Base-by-base conservation (phyloP, 768 basidiomycete species). In the Pisolithus marmoratus region DNA sequence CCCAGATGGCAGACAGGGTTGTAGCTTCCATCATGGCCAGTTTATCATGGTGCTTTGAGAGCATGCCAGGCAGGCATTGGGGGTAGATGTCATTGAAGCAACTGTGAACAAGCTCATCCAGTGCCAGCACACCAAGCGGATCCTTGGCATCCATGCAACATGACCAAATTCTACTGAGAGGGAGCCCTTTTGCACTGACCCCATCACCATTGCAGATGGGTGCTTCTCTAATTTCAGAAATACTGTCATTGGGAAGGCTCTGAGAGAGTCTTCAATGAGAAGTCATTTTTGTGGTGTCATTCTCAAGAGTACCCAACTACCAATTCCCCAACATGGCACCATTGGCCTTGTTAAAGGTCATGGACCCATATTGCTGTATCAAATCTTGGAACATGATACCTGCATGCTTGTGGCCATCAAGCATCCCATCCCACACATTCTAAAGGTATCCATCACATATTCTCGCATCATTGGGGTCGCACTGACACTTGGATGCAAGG, bases 321-420 rank as follows among this genome's bases (percentile, higher is more conserved):
- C 90, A 1, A 83, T 88, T 48, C 80, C 81, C 3, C 73, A 87
- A 54, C 84, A 88, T 57, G 90, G 94, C 31, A 95, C 90, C 0
- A 93, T 95, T 15, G 84, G 78, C 20, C 81, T 95, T 8, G 79
- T 90, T 14, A 81, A 85, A 54, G 86, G 83, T 23, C 78, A 78
- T 40, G 96, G 95, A 1, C 94, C 94, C 5, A 90, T 95, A 38
- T 75, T 99, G 43, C 66, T 96, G 53, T 99, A 99, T 73, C 94
- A 95, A 67, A 94, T 99, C 60, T 86, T 79, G 7, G 72, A 84
- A 62, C 80, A 83, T 61, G 91, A 96, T 67, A 98, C 94, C 7
- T 81, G 95, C 31, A 94, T 99, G 72, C 82, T 99, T 49, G 80
- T 97, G 49, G 94, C 97, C 70, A 77, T 98, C 42, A 90, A 90